These are phyloP conservation scores for Austroboletus rostrupii DNA, from an alignment of 1,284 basidiomycete genomes.

Conservation along the genomic window DNA sequence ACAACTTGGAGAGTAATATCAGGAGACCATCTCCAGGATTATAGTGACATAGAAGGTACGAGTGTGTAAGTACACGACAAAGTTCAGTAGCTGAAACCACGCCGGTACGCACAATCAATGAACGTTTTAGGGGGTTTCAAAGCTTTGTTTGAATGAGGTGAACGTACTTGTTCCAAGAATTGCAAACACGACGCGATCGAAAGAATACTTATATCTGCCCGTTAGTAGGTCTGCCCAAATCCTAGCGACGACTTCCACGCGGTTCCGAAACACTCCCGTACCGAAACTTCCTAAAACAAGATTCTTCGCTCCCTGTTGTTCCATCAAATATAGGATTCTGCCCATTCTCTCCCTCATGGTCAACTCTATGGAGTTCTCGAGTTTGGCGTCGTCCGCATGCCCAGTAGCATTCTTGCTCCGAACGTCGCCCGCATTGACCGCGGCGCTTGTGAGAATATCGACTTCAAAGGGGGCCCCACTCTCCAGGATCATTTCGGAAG, in stretches of 20 bases:
- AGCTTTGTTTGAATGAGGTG: constrained; percentile 42
- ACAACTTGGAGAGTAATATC: too few species aligned
- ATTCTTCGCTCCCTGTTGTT: constrained; percentile 50
- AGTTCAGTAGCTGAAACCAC: neutral
- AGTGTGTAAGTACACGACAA: neutral
- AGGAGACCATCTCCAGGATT: too few species aligned
- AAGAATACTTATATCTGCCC: constrained; percentile 49
- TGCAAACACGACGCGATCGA: constrained; percentile 61
- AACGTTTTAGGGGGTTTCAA: constrained; percentile 19
- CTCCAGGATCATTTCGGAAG: constrained; percentile 54
- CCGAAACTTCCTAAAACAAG: constrained; percentile 71
- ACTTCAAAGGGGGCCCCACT: constrained; percentile 53
- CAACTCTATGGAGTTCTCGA: constrained; percentile 48
- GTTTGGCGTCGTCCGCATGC: constrained; percentile 26
- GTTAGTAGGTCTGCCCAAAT: constrained; percentile 60
- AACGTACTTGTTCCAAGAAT: constrained; percentile 54
- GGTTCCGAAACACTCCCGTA: constrained; percentile 68
- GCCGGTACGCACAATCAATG: neutral
- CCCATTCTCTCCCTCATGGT: constrained; percentile 69
- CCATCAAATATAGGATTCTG: constrained; percentile 60
- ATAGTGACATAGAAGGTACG: too few species aligned
- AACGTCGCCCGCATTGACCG: constrained; percentile 65
- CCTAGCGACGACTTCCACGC: constrained; percentile 49
- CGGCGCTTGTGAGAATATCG: constrained; percentile 62
- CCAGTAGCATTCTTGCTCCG: constrained; percentile 34